These are phyloP conservation scores for Calocybe indica DNA, from an alignment of 768 basidiomycete species.

Conservation along the genomic window DNA sequence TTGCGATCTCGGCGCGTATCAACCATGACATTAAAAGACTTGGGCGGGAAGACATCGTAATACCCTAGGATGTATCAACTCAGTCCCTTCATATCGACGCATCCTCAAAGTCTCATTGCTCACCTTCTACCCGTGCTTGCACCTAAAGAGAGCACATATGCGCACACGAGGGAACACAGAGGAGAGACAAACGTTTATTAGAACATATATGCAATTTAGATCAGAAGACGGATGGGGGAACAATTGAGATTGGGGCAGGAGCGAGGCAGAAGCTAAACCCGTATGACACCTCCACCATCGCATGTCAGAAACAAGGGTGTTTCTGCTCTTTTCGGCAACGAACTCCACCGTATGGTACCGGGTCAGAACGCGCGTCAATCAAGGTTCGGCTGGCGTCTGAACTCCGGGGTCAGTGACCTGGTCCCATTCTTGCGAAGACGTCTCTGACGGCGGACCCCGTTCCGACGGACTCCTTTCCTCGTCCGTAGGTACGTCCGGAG, in stretches of 20 bases:
- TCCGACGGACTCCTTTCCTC: conserved; percentile 55
- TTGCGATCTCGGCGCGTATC: conserved; percentile 40
- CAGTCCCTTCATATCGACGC: conserved; percentile 5
- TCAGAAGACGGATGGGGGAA: conserved; percentile 10
- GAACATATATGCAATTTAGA: conserved; percentile 34
- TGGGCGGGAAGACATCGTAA: conserved; percentile 72
- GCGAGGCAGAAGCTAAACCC: conserved; percentile 3
- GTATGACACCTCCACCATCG: neutral
- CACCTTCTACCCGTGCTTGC: conserved; percentile 69
- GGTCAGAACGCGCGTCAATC: conserved; percentile 1
- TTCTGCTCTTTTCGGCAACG: no score
- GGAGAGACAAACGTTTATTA: conserved; percentile 53
- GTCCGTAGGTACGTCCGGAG: conserved; percentile 22
- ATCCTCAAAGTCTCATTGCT: conserved; percentile 26
- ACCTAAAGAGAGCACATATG: conserved; percentile 38
- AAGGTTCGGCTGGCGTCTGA: conserved; percentile 35
- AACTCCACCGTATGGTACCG: neutral
- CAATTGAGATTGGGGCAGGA: conserved; percentile 19
- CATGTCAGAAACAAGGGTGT: conserved; percentile 9
- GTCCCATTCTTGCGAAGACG: conserved; percentile 91
- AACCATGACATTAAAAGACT: conserved; percentile 62
- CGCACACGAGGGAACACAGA: conserved; percentile 12
- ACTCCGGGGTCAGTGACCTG: conserved; percentile 72
- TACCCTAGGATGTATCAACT: conserved; percentile 47
- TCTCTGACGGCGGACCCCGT: conserved; percentile 73